These are phyloP conservation scores for Torrubiella hemipterigena DNA, from an alignment of 2,329 filamentous ascomycete genomes.

Conservation along the genomic window DNA sequence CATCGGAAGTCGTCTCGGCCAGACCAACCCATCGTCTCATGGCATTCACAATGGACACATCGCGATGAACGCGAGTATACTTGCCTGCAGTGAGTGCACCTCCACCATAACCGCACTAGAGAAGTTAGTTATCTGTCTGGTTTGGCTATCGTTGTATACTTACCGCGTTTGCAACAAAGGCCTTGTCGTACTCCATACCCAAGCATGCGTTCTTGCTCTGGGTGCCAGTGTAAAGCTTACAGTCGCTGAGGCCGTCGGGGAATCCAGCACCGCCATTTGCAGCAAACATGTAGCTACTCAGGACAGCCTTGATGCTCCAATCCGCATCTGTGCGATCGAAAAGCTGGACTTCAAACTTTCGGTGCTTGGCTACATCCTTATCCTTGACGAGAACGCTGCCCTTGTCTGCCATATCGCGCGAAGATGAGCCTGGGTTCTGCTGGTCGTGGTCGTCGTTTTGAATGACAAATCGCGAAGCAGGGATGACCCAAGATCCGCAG, in stretches of 20 bases:
- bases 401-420: slow-evolving; percentile 3
- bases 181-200: slow-evolving; percentile 3
- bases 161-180: slow-evolving; percentile 1
- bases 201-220: background rate
- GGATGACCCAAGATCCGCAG: slow-evolving; percentile 3
- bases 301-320: slow-evolving; percentile 3
- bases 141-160: background rate
- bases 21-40: slow-evolving; percentile 2
- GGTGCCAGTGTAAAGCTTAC: slow-evolving; percentile 1
- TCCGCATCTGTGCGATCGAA: slow-evolving; percentile 2
- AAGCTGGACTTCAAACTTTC: slow-evolving; percentile 2
- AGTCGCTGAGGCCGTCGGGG: slow-evolving; percentile 2
- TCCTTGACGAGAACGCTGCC: slow-evolving; percentile 3
- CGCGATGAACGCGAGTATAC: slow-evolving; percentile 3
- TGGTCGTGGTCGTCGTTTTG: slow-evolving; percentile 5
- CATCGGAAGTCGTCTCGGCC: background rate
- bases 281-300: slow-evolving; percentile 4
- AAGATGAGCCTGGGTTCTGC: background rate
- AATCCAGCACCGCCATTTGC: slow-evolving; percentile 2
- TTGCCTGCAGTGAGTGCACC: slow-evolving; percentile 1
- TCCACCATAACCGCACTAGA: slow-evolving; percentile 1
- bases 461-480: slow-evolving; percentile 2
- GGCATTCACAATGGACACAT: slow-evolving; percentile 2
- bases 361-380: slow-evolving; percentile 3
- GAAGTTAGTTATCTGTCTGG: background rate